Base-by-base conservation (phyloP, 768 basidiomycete genomes). In the Tricholomella constricta region DNA sequence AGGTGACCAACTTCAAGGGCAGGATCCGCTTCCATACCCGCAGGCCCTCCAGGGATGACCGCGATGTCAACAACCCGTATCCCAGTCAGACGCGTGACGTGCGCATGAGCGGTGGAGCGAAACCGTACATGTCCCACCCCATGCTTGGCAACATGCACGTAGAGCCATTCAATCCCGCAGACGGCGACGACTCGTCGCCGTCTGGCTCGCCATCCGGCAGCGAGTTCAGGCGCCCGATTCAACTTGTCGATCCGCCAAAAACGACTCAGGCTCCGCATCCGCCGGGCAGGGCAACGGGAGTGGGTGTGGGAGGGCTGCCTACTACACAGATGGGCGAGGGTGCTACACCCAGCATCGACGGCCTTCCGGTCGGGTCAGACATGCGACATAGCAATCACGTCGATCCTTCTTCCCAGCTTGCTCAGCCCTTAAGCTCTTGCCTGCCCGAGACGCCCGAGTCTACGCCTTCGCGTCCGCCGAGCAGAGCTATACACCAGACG, bases 71-170 rank as follows among this genome's bases (percentile, higher is more conserved):
- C 42, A 43, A 63, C 36, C 63, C 60, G 19, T 67, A 53, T 65
- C 67, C 25, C 66, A 66, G 42, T 57, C 70, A 17, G 62, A 62
- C 41, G 37, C 32, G 40, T 8, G 36, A 32, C 31, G 9, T 32
- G 31, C 31, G 32, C 15, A 45, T 48, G 58, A 53, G 67, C 29
- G 63, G 63, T 46, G 45, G 46, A 10, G 51, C 58, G 29, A 79
- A 78, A 54, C 75, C 76, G 6, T 78, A 72, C 64, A 77, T 77
- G 75, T 77, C 77, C 10, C 77, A 78, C 47, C 76, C 78, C 1
- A 60, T 69, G 47, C 69, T 77, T 4, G 67, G 46, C 15, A 57
- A 52, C 50, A 55, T 59, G 37, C 54, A 42, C 36, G 50, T 58
- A 25, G 63, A 65, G 29, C 59, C 57, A 17, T 55, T 62, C 48